These are phyloP conservation scores for Prunus campanulata DNA, from an alignment of 306 rosid species.

Conservation along the genomic window DNA sequence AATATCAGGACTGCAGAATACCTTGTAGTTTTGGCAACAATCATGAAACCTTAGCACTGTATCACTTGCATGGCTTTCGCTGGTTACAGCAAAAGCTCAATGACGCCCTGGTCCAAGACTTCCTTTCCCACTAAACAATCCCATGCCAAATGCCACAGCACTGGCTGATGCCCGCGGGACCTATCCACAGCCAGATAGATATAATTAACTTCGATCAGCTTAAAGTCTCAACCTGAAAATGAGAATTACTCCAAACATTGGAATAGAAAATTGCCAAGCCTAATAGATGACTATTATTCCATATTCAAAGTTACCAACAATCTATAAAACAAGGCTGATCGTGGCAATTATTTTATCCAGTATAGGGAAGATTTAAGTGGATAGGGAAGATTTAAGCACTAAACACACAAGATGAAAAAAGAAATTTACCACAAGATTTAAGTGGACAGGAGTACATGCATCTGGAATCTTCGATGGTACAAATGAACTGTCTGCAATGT, in stretches of 20 bases:
- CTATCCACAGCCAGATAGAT: slow-evolving; percentile 28
- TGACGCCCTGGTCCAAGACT: slow-evolving; percentile 70
- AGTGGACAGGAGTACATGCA: slow-evolving; percentile 74
- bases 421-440: slow-evolving; percentile 80
- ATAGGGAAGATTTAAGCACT: no score
- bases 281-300: background rate
- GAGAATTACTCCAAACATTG: background rate
- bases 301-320: background rate
- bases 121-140: slow-evolving; percentile 73
- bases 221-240: background rate
- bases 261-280: background rate
- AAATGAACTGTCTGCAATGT: slow-evolving; percentile 34
- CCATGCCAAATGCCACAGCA: slow-evolving; percentile 98
- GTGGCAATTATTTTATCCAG: background rate
- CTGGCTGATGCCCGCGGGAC: slow-evolving; percentile 94
- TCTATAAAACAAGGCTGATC: background rate
- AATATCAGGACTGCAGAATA: slow-evolving; percentile 23
- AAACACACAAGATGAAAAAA: background rate
- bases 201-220: background rate
- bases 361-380: background rate
- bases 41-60: slow-evolving; percentile 67
- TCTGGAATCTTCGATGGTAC: slow-evolving; percentile 53
- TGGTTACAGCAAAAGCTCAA: slow-evolving; percentile 77
- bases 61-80: slow-evolving; percentile 92
- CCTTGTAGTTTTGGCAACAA: slow-evolving; percentile 83